Percentiles rank a stretch among this genome's conserved stretches.
phyloP scores from a whole-genome alignment of 2,329 filamentous ascomycete genomes.

The Chrysoporthe puriensis region DNA sequence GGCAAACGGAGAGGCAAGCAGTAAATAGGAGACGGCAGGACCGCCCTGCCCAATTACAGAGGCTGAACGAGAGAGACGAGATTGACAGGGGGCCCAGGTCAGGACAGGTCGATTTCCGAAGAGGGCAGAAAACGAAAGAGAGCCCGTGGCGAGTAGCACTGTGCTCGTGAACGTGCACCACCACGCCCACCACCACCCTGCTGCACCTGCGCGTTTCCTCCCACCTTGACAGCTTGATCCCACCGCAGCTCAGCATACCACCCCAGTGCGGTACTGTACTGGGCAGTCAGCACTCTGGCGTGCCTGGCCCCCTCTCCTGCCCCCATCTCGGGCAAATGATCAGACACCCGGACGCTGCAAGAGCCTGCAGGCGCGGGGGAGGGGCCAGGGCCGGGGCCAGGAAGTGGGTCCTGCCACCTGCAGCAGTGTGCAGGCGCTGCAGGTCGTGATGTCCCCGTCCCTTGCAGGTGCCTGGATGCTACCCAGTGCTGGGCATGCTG shows the following conservation, averaged over 20 bases:
- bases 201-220: constrained; percentile 5
- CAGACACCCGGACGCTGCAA: constrained; percentile 4
- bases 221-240: no score
- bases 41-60: constrained; percentile 9
- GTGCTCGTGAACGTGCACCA: neutral
- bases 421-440: constrained; percentile 7
- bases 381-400: neutral
- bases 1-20: constrained; percentile 26
- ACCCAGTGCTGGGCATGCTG: neutral
- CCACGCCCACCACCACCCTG: no score
- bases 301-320: neutral
- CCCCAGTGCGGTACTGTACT: no score
- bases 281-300: neutral
- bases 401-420: neutral
- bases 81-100: constrained; percentile 16
- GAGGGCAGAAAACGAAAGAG: constrained; percentile 2
- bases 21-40: constrained; percentile 27
- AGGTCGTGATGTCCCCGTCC: constrained; percentile 11
- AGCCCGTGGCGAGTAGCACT: neutral
- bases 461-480: constrained; percentile 10
- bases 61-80: neutral
- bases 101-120: constrained; percentile 8
- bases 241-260: no score
- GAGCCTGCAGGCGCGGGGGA: neutral
- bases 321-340: constrained; percentile 1